Evolutionary conservation across 192 early-diverging fungal genomes (phyloP), one percentile per base, ranked within the genome.

Genomic region (Physocladia obscura): DNA sequence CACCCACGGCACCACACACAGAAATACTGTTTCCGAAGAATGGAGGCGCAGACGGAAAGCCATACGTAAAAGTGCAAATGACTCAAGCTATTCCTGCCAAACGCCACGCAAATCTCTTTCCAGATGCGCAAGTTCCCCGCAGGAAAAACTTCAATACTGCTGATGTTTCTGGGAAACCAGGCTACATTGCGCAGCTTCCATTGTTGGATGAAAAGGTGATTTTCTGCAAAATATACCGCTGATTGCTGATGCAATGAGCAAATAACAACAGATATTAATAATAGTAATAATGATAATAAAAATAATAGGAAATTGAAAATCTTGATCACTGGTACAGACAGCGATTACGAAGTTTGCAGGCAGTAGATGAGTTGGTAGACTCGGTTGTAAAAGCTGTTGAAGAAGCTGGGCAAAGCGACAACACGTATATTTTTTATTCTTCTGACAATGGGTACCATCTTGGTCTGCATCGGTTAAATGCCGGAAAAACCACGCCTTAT

Each of bases 381-480:
- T 68, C 75, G 0, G 55, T 89, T 0, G 75, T 88, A 59, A 71
- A 83, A 39, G 65, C 75, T 2, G 68, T 89, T 22, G 79, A 82
- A 4, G 47, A 13, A 38, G 21, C 32, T 24, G 65, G 62, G 31
- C 65, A 81, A 57, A 56, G 87, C 13, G 87, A 87, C 49, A 85
- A 89, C 65, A 68, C 65, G 24, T 68, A 68, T 38, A 72, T 90
- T 21, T 70, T 90, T 61, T 90, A 89, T 61, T 81, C 83, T 1
- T 75, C 84, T 19, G 89, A 90, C 54, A 90, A 90, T 58, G 89
- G 89, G 21, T 90, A 87, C 57, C 89, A 90, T 59, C 62, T 90
- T 19, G 89, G 89, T 3, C 77, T 82, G 19, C 87, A 89, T 49
- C 83, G 87, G 19, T 73, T 85, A 27, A 77, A 76, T 21, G 79